phyloP scores from a whole-genome alignment of 345 rosid species.

The Rhizophora apiculata region DNA sequence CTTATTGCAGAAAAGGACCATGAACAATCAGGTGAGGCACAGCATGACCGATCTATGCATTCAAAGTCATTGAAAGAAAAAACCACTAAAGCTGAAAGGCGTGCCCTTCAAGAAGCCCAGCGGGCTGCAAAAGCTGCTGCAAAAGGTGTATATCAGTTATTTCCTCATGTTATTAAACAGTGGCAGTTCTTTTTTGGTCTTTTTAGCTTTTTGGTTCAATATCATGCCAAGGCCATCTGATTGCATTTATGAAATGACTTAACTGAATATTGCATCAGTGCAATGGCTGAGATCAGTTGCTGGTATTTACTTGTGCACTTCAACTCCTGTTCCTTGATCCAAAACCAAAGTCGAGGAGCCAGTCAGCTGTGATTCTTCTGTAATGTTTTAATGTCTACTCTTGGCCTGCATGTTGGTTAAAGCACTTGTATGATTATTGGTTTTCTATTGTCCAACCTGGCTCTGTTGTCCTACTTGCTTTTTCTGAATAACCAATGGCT shows the following conservation, averaged over 20 bases:
- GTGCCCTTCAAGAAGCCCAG: slow-evolving; percentile 92
- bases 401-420: too few species aligned
- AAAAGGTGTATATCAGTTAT: slow-evolving; percentile 49
- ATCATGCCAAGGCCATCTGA: background rate
- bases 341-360: too few species aligned
- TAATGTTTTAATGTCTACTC: background rate
- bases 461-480: background rate
- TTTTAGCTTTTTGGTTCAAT: background rate
- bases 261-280: background rate
- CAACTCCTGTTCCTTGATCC: too few species aligned
- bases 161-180: background rate
- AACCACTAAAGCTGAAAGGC: slow-evolving; percentile 86
- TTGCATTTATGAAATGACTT: background rate
- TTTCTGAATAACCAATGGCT: background rate
- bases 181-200: background rate
- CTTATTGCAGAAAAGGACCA: slow-evolving; percentile 48
- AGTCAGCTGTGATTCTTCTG: too few species aligned
- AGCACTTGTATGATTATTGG: too few species aligned
- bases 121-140: slow-evolving; percentile 88
- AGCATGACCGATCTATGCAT: slow-evolving; percentile 43
- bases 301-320: too few species aligned
- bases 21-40: slow-evolving; percentile 44
- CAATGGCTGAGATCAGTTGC: too few species aligned
- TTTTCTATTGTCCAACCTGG: background rate
- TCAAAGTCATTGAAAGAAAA: slow-evolving; percentile 74